A percentile compares a stretch with the other conserved stretches of the same genome.
These are phyloP conservation scores for Phytophthora cactorum DNA, from an alignment of 352 stramenopile species.

Conservation along the genomic window DNA sequence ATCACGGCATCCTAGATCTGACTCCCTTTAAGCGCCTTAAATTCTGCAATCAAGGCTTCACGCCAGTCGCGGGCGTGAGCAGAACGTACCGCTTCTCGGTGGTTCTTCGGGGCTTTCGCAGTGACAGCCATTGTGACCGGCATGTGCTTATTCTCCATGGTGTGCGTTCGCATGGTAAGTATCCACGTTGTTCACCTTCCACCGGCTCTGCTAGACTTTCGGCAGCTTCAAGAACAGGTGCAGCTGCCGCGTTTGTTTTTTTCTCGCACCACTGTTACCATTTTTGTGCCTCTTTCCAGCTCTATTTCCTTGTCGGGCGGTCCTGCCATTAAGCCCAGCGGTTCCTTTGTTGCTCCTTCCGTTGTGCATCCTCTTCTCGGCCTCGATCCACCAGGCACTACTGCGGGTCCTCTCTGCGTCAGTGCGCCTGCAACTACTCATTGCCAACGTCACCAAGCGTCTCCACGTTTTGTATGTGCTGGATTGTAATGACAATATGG, in stretches of 20 bases:
- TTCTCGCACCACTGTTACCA: background rate
- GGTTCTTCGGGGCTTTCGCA: background rate
- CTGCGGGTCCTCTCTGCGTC: background rate
- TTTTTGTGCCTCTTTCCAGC: background rate
- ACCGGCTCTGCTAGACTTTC: background rate
- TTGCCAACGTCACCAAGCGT: background rate
- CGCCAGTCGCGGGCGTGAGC: background rate
- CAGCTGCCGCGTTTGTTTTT: background rate
- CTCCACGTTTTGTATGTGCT: conserved; percentile 4
- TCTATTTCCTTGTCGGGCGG: too few species aligned
- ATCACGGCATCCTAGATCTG: background rate
- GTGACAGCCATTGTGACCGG: background rate
- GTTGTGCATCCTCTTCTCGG: background rate
- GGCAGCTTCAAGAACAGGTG: background rate
- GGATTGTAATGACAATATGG: background rate
- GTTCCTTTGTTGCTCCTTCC: background rate
- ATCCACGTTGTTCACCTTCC: background rate
- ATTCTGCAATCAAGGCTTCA: background rate
- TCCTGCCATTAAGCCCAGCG: background rate
- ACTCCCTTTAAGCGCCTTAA: background rate
- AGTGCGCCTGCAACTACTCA: background rate
- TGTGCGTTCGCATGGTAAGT: background rate
- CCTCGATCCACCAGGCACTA: background rate
- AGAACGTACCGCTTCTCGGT: background rate
- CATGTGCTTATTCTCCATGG: background rate